Conservation (phyloP, 1,284 basidiomycete genomes). For the Marasmius oreades region DNA sequence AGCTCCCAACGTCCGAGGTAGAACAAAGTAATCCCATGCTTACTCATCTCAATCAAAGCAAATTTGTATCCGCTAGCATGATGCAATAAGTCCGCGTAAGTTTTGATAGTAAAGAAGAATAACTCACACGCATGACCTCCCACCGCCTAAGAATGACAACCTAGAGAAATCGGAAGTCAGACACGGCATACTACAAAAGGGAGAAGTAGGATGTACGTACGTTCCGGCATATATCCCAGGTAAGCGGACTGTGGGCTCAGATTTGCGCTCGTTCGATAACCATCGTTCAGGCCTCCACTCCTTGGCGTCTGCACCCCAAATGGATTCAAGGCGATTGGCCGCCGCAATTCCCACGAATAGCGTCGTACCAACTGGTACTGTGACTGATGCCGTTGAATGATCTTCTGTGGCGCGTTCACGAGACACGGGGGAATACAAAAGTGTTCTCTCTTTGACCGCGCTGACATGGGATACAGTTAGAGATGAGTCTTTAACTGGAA, state of each 20-base stretch:
- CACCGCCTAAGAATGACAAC: slow-evolving; percentile 39
- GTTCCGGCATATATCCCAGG: slow-evolving; percentile 38
- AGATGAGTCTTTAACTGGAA: background rate
- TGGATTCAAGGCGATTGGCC: slow-evolving; percentile 32
- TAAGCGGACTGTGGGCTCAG: slow-evolving; percentile 16
- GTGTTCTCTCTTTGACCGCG: slow-evolving; percentile 28
- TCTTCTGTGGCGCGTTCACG: slow-evolving; percentile 3
- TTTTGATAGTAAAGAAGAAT: background rate
- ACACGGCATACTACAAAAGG: background rate
- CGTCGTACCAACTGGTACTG: slow-evolving; percentile 34
- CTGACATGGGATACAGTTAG: slow-evolving; percentile 14
- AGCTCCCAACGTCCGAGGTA: background rate
- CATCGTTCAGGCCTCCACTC: slow-evolving; percentile 28
- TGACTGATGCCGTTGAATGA: slow-evolving; percentile 21
- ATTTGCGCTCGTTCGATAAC: background rate
- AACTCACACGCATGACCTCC: slow-evolving; percentile 38
- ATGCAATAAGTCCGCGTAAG: background rate
- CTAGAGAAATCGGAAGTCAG: slow-evolving; percentile 18
- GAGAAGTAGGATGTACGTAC: slow-evolving; percentile 23
- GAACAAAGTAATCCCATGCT: slow-evolving; percentile 11
- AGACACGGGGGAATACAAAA: slow-evolving; percentile 25
- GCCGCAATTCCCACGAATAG: slow-evolving; percentile 37
- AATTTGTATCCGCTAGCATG: slow-evolving; percentile 35
- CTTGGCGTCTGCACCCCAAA: slow-evolving; percentile 40
- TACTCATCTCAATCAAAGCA: slow-evolving; percentile 39